A percentile compares a stretch with the other conserved stretches of the same genome.
phyloP scores from a whole-genome alignment of 768 basidiomycete species.

The Albatrellus ellisii region DNA sequence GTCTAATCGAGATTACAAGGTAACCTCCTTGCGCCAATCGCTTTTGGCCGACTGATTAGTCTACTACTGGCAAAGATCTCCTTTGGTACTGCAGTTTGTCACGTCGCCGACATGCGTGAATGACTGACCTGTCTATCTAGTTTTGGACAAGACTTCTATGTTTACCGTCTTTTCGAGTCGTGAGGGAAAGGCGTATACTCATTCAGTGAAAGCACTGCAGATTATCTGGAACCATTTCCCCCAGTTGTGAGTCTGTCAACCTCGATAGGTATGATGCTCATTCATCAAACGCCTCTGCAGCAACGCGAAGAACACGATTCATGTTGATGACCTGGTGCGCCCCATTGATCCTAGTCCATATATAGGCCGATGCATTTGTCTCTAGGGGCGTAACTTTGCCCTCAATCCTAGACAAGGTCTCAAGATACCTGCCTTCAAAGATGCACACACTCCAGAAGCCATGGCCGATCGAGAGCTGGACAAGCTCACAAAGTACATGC shows the following conservation, averaged over 20 bases:
- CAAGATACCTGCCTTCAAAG: constrained; percentile 73
- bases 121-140: constrained; percentile 23
- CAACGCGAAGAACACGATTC: constrained; percentile 63
- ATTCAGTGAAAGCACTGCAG: constrained; percentile 70
- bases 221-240: constrained; percentile 85
- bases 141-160: constrained; percentile 82
- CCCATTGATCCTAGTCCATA: background rate
- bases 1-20: constrained; percentile 55
- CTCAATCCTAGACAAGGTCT: constrained; percentile 76
- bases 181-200: constrained; percentile 63
- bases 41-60: background rate
- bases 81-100: constrained; percentile 6
- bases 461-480: constrained; percentile 57
- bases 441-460: constrained; percentile 53
- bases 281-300: constrained; percentile 20
- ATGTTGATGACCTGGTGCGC: constrained; percentile 73
- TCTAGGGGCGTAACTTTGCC: constrained; percentile 58
- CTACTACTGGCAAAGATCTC: constrained; percentile 10
- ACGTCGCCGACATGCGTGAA: background rate
- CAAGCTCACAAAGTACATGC: constrained; percentile 50
- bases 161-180: constrained; percentile 73
- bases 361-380: constrained; percentile 2
- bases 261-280: constrained; percentile 1
- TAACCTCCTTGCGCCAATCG: constrained; percentile 15
- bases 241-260: constrained; percentile 41